Evolutionary conservation across 164 flowering plant species (phyloP), one percentile per base, ranked within the genome.

Genomic region (Euptelea pleiosperma): DNA sequence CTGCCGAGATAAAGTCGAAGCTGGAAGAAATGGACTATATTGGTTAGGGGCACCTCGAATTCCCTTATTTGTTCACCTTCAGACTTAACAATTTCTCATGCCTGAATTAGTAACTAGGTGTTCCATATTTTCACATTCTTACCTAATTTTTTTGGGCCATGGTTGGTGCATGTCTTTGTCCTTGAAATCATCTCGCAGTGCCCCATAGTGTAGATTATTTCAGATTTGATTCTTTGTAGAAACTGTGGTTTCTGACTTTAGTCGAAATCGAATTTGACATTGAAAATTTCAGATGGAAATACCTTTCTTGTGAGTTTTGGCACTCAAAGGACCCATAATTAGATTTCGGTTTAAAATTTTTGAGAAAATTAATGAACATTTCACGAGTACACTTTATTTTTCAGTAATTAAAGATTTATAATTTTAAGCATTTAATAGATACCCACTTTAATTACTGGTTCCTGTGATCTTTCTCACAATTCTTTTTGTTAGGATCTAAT

Each of bases 21-120:
- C 93, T 91, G 39, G 84, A 85, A 65, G 77, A 75, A 36, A 86
- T 91, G 97, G 93, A 91, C 30, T 87, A 87, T 70, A 67, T 79
- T 55, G 97, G 97, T 91, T 52, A 69, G 84, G 52, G 16, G 46
- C 46, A 21, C 52, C 55, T 24, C 18, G 34, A 51, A 33, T 39
- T 31, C 61, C n/a, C 36, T 42, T 65, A 44, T 35, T 46, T 34
- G 2, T 64, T 47, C 19, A 37, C 52, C 37, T 31, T 50, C 40
- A 47, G 19, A 25, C 34, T 16, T 3, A 25, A 19, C 42, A 44
- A 55, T 26, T 39, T 45, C 19, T 5, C 10, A 37, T 57, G 28
- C 67, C 30, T 29, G 14, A 66, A 51, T 21, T 39, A 19, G 52
- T 55, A 53, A 29, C 24, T 51, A 35, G 33, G 12, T 45, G 2